Percentiles rank a stretch among this genome's conserved stretches.
Evolutionary conservation across 495 filamentous ascomycete genomes (phyloP).

Genomic region (Immersiella caudata): DNA sequence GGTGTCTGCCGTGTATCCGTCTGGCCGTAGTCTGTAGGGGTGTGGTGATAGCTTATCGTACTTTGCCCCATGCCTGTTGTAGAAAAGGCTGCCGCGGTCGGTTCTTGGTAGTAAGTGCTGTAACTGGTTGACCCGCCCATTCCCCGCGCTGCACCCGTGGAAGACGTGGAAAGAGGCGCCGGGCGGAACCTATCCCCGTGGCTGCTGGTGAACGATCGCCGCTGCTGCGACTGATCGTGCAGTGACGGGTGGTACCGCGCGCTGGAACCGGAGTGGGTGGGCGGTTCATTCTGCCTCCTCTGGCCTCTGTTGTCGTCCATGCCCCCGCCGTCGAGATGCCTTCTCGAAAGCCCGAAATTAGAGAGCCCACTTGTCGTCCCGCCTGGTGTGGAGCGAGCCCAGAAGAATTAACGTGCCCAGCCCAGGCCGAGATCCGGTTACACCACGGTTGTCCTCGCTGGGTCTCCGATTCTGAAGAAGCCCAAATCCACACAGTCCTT

Average conservation of each 20-base stretch:
- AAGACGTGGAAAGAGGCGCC: constrained; percentile 48
- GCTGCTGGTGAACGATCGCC: constrained; percentile 45
- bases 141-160: constrained; percentile 42
- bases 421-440: constrained; percentile 44
- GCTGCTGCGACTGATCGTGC: constrained; percentile 46
- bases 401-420: constrained; percentile 60
- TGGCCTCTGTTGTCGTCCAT: constrained; percentile 73
- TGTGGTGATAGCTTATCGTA: constrained; percentile 55
- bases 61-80: constrained; percentile 49
- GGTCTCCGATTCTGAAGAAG: constrained; percentile 14
- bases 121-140: constrained; percentile 54
- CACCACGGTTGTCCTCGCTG: constrained; percentile 33
- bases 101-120: constrained; percentile 59
- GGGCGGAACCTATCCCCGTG: constrained; percentile 54
- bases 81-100: constrained; percentile 50
- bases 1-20: constrained; percentile 54
- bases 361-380: constrained; percentile 54
- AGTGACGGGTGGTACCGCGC: constrained; percentile 46
- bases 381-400: constrained; percentile 61
- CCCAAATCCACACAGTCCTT: neutral
- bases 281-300: constrained; percentile 71
- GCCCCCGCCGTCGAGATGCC: constrained; percentile 49
- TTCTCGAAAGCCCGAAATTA: constrained; percentile 46
- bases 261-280: constrained; percentile 47
- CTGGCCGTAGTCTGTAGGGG: constrained; percentile 50